Conservation (phyloP, 2,329 filamentous ascomycete species). For the Chrysosporium queenslandicum region DNA sequence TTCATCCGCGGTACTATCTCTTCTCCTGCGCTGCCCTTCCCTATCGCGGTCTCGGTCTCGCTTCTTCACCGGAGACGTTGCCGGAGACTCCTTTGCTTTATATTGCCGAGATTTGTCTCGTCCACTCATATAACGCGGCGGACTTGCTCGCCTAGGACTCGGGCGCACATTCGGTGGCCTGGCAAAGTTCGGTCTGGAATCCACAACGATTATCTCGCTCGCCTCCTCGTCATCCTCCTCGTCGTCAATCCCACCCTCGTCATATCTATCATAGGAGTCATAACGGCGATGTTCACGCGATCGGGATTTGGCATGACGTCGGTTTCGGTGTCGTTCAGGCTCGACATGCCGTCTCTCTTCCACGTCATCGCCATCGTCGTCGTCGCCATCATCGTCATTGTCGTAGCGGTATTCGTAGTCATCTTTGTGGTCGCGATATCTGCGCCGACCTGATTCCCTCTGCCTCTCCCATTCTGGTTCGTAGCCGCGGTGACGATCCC, state of each 20-base stretch:
- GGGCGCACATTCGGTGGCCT: slow-evolving; percentile 22
- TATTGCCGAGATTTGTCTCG: slow-evolving; percentile 15
- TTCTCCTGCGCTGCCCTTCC: slow-evolving; percentile 25
- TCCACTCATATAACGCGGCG: slow-evolving; percentile 1
- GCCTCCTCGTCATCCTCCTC: slow-evolving; percentile 19
- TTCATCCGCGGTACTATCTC: slow-evolving; percentile 23
- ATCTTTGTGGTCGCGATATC: slow-evolving; percentile 11
- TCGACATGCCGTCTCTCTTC: not conserved
- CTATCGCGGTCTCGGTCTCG: slow-evolving; percentile 27
- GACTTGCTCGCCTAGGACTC: slow-evolving; percentile 15
- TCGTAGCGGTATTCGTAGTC: not conserved
- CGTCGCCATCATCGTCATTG: slow-evolving; percentile 5
- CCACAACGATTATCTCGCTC: slow-evolving; percentile 20
- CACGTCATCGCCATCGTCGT: slow-evolving; percentile 1
- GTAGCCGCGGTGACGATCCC: slow-evolving; percentile 15
- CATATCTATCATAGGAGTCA: slow-evolving; percentile 4
- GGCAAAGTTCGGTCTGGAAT: slow-evolving; percentile 25
- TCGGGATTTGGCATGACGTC: not conserved
- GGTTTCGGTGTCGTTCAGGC: not conserved
- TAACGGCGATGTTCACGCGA: slow-evolving; percentile 7
- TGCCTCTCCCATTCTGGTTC: slow-evolving; percentile 12
- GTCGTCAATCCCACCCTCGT: slow-evolving; percentile 1
- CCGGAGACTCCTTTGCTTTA: slow-evolving; percentile 31
- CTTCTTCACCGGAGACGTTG: slow-evolving; percentile 30
- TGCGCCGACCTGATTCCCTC: slow-evolving; percentile 3